Conservation (phyloP, 257 asterid species). For the Jacaranda mimosifolia region DNA sequence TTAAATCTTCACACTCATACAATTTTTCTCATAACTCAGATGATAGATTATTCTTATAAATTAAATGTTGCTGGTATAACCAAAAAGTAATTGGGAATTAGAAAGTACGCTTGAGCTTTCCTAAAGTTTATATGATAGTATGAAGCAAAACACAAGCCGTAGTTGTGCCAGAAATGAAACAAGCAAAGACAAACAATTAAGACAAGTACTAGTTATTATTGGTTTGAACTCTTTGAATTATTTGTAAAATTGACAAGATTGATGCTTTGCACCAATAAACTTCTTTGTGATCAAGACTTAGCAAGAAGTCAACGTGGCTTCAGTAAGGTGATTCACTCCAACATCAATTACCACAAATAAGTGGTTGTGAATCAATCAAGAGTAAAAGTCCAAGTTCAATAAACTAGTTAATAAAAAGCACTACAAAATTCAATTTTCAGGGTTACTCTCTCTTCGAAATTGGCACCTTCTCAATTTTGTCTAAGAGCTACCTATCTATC, state of each 20-base stretch:
- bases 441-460: too few species aligned
- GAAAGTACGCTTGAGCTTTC: neutral
- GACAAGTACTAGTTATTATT: slow-evolving; percentile 8
- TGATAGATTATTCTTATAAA: slow-evolving; percentile 16
- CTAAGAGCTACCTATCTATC: neutral
- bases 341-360: neutral
- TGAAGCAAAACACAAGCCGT: neutral
- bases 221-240: neutral
- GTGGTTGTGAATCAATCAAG: neutral
- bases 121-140: neutral
- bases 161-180: slow-evolving; percentile 1
- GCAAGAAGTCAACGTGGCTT: slow-evolving; percentile 6
- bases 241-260: slow-evolving; percentile 11
- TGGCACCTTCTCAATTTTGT: neutral
- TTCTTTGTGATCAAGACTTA: neutral
- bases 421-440: slow-evolving; percentile 4
- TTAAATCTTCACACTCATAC: neutral
- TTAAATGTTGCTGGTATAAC: neutral
- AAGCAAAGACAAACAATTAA: slow-evolving; percentile 17
- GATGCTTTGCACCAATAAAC: neutral
- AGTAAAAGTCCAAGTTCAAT: neutral
- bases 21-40: slow-evolving; percentile 19
- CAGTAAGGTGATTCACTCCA: neutral
- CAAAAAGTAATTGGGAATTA: slow-evolving; percentile 16
- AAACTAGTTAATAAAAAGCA: neutral